These are phyloP conservation scores for Plasmodium yoelii DNA, from an alignment of 169 alveolate species.

Conservation along the genomic window DNA sequence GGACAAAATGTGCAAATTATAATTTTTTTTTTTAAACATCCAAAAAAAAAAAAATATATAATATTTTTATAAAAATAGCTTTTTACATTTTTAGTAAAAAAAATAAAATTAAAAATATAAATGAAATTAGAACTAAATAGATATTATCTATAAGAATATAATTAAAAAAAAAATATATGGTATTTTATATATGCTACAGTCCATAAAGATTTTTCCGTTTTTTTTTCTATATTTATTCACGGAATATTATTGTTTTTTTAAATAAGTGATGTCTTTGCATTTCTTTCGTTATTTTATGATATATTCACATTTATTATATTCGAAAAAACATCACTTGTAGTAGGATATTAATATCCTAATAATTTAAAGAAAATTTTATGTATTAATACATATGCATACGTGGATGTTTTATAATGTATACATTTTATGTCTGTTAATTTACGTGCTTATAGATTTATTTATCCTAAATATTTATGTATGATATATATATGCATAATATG, in stretches of 20 bases:
- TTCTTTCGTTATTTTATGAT: constrained; percentile 2
- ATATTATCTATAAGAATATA: constrained; percentile 30
- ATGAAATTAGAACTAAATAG: constrained; percentile 53
- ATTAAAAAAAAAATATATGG: constrained; percentile 8
- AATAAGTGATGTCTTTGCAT: constrained; percentile 29
- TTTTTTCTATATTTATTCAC: constrained; percentile 1
- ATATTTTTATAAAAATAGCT: not conserved
- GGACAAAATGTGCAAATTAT: constrained; percentile 66
- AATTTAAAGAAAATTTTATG: constrained; percentile 8
- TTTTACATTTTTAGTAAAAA: constrained; percentile 15
- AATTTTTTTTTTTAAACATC: not conserved
- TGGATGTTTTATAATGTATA: not conserved
- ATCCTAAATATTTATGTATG: not conserved
- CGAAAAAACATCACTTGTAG: constrained; percentile 11
- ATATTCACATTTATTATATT: constrained; percentile 12
- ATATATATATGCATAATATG: constrained; percentile 4
- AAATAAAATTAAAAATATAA: constrained; percentile 11
- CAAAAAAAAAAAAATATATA: constrained; percentile 4
- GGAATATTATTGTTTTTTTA: constrained; percentile 19
- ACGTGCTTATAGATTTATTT: constrained; percentile 8
- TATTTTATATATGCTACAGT: constrained; percentile 15
- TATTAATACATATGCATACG: constrained; percentile 11
- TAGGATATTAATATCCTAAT: constrained; percentile 6
- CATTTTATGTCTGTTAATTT: constrained; percentile 5
- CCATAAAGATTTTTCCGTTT: constrained; percentile 10